Conservation (phyloP, 164 flowering plant species). For the Malania oleifera region DNA sequence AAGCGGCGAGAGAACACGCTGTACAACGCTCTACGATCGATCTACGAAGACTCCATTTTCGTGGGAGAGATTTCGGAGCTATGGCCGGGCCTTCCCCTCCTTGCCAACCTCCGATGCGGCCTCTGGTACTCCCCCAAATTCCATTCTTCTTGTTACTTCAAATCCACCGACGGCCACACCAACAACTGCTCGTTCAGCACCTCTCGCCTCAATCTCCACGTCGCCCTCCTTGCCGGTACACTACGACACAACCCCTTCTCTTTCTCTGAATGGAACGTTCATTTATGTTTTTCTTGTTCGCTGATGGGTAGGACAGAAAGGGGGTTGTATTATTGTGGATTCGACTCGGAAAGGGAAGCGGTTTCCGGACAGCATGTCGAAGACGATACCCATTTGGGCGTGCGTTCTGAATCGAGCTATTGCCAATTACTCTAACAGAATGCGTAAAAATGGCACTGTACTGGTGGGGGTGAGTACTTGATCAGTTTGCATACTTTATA, state of each 20-base stretch:
- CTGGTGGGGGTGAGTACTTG: background rate
- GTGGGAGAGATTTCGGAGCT: conserved; percentile 4
- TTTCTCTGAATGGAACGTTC: no score
- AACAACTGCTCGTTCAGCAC: conserved; percentile 6
- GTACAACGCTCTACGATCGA: background rate
- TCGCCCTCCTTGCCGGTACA: conserved; percentile 6
- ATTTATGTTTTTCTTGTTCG: no score
- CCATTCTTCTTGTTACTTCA: conserved; percentile 6
- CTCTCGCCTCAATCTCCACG: conserved; percentile 8
- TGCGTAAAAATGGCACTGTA: background rate
- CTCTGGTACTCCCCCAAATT: conserved; percentile 8
- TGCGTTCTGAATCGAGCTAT: conserved; percentile 5
- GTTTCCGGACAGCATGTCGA: conserved; percentile 7
- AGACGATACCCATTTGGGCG: conserved; percentile 6
- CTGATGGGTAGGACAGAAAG: conserved; percentile 4
- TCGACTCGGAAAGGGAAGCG: conserved; percentile 7
- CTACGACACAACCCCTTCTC: no score
- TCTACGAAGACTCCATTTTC: conserved; percentile 6
- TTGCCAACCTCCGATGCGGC: conserved; percentile 8
- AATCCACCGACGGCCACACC: conserved; percentile 9
- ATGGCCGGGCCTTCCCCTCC: conserved; percentile 1
- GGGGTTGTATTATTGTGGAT: conserved; percentile 6
- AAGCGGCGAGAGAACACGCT: background rate
- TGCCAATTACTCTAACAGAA: background rate
- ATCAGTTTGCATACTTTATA: no score